Evolutionary conservation across 1,284 basidiomycete species (phyloP).

Genomic region (Microbotryomycetes sp.): DNA sequence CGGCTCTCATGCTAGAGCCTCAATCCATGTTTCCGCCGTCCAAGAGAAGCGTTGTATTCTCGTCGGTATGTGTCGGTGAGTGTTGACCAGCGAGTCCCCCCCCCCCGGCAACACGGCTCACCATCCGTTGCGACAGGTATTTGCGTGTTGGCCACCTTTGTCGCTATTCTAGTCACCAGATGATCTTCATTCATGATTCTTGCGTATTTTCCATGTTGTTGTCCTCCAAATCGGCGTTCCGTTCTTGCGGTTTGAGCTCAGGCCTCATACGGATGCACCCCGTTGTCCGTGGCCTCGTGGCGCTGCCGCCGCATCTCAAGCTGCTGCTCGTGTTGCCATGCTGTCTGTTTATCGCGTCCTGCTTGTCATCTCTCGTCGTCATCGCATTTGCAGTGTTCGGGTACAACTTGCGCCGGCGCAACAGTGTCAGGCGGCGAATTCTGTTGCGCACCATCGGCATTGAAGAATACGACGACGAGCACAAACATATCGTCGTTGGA

Average conservation of each 20-base stretch:
- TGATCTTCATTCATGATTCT: background rate
- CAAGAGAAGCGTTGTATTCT: conserved; percentile 11
- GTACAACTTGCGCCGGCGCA: background rate
- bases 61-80: conserved; percentile 14
- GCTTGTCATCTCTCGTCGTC: background rate
- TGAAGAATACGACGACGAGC: background rate
- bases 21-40: conserved; percentile 24
- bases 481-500: conserved; percentile 51
- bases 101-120: background rate
- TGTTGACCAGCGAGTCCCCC: background rate
- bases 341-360: background rate
- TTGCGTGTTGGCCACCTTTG: conserved; percentile 19
- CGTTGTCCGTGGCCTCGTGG: background rate
- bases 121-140: background rate
- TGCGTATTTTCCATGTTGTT: background rate
- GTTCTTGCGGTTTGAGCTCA: background rate
- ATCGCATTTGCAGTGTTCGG: background rate
- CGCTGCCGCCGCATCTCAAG: conserved; percentile 3
- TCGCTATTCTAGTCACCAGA: conserved; percentile 11
- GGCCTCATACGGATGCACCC: background rate
- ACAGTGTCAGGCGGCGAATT: background rate
- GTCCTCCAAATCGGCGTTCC: background rate
- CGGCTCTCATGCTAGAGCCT: conserved; percentile 18
- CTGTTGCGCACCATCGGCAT: background rate
- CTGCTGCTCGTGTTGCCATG: background rate